Percentiles rank a stretch among this genome's conserved stretches.
phyloP scores from a whole-genome alignment of 116 monocot genomes.

The Cymodocea nodosa region DNA sequence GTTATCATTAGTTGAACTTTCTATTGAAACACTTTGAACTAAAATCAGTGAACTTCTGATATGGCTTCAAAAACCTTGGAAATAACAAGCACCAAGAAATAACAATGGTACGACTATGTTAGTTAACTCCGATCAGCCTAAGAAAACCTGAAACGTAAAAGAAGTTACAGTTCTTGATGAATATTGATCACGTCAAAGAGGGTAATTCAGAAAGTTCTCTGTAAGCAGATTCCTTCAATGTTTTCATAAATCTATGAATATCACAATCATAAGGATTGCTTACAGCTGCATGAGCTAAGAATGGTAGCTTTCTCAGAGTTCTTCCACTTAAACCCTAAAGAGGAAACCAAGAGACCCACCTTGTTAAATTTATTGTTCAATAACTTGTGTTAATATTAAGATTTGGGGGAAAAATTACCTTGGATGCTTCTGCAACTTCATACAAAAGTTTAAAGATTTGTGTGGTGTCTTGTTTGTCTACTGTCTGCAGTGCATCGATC shows the following conservation, averaged over 20 bases:
- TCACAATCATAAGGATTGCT: constrained; percentile 36
- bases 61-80: too few relatives aligned
- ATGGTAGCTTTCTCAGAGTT: constrained; percentile 64
- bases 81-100: too few relatives aligned
- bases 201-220: constrained; percentile 44
- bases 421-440: constrained; percentile 68
- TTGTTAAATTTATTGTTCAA: neutral
- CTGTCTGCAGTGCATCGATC: constrained; percentile 14
- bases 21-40: too few relatives aligned
- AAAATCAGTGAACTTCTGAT: too few relatives aligned
- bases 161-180: too few relatives aligned
- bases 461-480: constrained; percentile 15
- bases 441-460: constrained; percentile 39
- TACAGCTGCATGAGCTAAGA: constrained; percentile 52
- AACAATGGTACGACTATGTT: too few relatives aligned
- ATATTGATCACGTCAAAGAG: neutral
- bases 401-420: constrained; percentile 22
- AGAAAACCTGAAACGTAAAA: too few relatives aligned
- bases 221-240: constrained; percentile 43
- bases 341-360: neutral
- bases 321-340: constrained; percentile 66
- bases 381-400: neutral
- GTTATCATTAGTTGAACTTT: too few relatives aligned
- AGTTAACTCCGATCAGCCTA: too few relatives aligned
- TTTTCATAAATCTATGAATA: constrained; percentile 26